Evolutionary conservation across 2,329 filamentous ascomycete genomes (phyloP).

Genomic region (Cadophora luteo-olivacea): DNA sequence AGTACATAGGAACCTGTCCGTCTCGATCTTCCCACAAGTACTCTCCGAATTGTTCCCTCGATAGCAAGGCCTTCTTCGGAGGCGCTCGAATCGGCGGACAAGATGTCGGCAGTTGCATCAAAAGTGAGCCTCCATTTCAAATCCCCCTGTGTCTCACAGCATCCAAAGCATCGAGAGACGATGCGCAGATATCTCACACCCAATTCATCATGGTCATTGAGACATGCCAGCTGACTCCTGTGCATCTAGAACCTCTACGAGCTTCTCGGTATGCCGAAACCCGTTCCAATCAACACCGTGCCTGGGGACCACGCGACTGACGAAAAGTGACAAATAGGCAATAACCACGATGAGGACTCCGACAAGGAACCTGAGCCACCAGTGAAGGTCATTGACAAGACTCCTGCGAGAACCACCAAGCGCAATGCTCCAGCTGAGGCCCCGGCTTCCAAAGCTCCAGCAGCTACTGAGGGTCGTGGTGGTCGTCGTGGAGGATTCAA

Average conservation of each 20-base stretch:
- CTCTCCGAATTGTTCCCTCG: slow-evolving; percentile 46
- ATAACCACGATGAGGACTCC: slow-evolving; percentile 68
- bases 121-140: slow-evolving; percentile 33
- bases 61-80: slow-evolving; percentile 48
- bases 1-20: slow-evolving; percentile 45
- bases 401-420: slow-evolving; percentile 74
- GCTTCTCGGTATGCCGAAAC: slow-evolving; percentile 82
- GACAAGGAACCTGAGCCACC: slow-evolving; percentile 80
- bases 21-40: slow-evolving; percentile 41
- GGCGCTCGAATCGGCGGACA: slow-evolving; percentile 47
- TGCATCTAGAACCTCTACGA: slow-evolving; percentile 87
- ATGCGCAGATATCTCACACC: slow-evolving; percentile 23
- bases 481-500: slow-evolving; percentile 61
- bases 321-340: slow-evolving; percentile 48
- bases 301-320: slow-evolving; percentile 41
- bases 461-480: slow-evolving; percentile 38
- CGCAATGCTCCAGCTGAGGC: slow-evolving; percentile 82
- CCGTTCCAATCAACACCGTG: slow-evolving; percentile 27
- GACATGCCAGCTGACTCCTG: slow-evolving; percentile 47
- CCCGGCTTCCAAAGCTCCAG: slow-evolving; percentile 51
- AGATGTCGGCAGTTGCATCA: slow-evolving; percentile 48
- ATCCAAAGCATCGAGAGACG: slow-evolving; percentile 26
- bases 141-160: slow-evolving; percentile 9
- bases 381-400: slow-evolving; percentile 89
- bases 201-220: slow-evolving; percentile 29